Percentiles rank a stretch among this genome's conserved stretches.
Conservation (phyloP, 208 protist genomes). For the Blechomonas ayalai region DNA sequence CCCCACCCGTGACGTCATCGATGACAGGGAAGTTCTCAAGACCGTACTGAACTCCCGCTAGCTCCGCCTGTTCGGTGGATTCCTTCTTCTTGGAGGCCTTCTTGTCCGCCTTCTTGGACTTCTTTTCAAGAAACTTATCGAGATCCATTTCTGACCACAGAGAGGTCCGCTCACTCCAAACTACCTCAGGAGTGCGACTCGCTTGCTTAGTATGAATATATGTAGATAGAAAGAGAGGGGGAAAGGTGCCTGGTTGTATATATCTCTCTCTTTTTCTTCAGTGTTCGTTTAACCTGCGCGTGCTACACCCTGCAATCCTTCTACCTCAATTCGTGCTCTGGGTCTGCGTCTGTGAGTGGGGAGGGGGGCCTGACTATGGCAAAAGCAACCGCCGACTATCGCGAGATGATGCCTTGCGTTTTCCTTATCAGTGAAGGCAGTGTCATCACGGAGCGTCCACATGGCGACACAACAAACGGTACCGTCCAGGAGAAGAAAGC, state of each 20-base stretch:
- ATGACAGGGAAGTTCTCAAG: conserved; percentile 24
- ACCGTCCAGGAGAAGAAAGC: too few relatives aligned
- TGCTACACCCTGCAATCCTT: too few relatives aligned
- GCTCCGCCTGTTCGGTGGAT: conserved; percentile 21
- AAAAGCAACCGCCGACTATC: too few relatives aligned
- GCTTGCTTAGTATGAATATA: conserved; percentile 4
- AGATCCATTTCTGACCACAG: conserved; percentile 63
- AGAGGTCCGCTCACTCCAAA: too few relatives aligned
- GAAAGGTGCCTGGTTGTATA: neutral
- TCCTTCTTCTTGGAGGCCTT: conserved; percentile 53
- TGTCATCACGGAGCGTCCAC: too few relatives aligned
- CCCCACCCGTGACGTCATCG: conserved; percentile 2
- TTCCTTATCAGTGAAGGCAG: too few relatives aligned
- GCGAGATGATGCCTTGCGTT: too few relatives aligned
- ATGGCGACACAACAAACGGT: too few relatives aligned
- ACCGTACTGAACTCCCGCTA: conserved; percentile 19
- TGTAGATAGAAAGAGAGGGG: neutral
- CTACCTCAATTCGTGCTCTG: too few relatives aligned
- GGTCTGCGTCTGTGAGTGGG: too few relatives aligned
- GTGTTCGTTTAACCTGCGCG: neutral
- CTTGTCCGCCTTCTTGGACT: conserved; percentile 52
- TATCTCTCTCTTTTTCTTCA: conserved; percentile 7
- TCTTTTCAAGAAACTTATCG: conserved; percentile 58
- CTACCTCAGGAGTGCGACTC: too few relatives aligned
- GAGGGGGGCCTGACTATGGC: too few relatives aligned